These are phyloP conservation scores for Casuarina equisetifolia DNA, from an alignment of 306 rosid genomes.

Conservation along the genomic window DNA sequence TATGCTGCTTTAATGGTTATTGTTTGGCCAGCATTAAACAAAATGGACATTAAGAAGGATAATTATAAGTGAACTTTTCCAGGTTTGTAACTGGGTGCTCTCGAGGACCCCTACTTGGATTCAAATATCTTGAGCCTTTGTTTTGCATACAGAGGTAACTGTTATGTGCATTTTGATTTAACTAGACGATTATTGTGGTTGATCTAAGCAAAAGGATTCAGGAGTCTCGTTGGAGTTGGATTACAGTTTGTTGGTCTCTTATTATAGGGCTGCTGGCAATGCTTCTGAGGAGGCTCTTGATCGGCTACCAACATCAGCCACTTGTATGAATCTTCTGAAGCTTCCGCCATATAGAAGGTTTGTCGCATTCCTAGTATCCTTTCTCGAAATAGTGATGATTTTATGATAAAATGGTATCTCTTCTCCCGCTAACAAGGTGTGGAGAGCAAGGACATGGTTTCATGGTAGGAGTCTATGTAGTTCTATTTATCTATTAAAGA, in stretches of 20 bases:
- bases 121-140: slow-evolving; percentile 79
- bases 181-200: neutral
- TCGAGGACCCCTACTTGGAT: slow-evolving; percentile 96
- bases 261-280: slow-evolving; percentile 79
- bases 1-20: neutral
- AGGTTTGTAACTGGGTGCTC: slow-evolving; percentile 99
- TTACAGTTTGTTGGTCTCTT: slow-evolving; percentile 19
- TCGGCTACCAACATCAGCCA: slow-evolving; percentile 93
- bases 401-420: neutral
- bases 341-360: slow-evolving; percentile 98
- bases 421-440: neutral
- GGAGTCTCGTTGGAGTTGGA: too few species aligned
- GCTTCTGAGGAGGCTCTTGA: slow-evolving; percentile 93
- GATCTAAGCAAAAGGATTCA: slow-evolving; percentile 6
- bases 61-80: slow-evolving; percentile 20
- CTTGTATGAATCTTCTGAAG: slow-evolving; percentile 97
- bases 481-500: neutral
- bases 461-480: neutral
- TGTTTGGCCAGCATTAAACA: slow-evolving; percentile 8
- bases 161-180: neutral
- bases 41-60: slow-evolving; percentile 17
- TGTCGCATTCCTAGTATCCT: slow-evolving; percentile 34
- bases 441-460: neutral
- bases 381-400: neutral
- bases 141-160: slow-evolving; percentile 94